Evolutionary conservation across 1,139 yeast genomes (phyloP), one percentile per base, ranked within the genome.

Genomic region (Pichia kudriavzevii): DNA sequence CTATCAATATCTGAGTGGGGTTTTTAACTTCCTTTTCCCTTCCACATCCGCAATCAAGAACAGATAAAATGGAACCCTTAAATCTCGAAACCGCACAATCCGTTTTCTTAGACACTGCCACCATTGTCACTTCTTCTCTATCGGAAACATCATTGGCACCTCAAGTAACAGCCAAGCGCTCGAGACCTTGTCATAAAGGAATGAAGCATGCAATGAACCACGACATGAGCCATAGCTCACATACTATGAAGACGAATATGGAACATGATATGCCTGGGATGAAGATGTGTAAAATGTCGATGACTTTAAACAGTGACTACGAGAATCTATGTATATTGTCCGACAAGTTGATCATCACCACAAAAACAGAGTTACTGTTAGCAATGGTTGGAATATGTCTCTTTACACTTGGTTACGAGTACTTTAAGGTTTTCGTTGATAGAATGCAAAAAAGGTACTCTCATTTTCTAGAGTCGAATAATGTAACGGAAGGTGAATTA

Each of bases 251-350:
- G 15, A 6, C 25, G 2, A 20, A 18, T 14, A 45, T 45, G 48
- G 45, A 45, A 14, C 42, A 39, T 19, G 48, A 46, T 9, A 47
- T 44, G 50, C 41, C 43, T 8, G 47, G 40, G 16, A 40, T 43
- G 48, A 47, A 42, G 17, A 52, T 48, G 55, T 56, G 60, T 34
- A 45, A 48, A 22, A 55, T 55, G 59, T 47, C 56, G 4, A 58
- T 58, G 62, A 41, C 52, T 8, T 36, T 58, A 26, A 57, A 53
- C 12, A 43, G 52, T 13, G 57, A 56, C 26, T 57, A 56, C 36
- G 42, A 55, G 32, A 49, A 58, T 27, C 43, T 54, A 4, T 58
- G 62, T 40, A 48, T 58, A 16, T 38, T 58, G 21, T 42, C 56
- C 2, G 47, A 55, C 3, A 27, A 42, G 4, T 50, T 60, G 52